phyloP scores from a whole-genome alignment of 2,329 filamentous ascomycete genomes.

The Aspergillus vadensis region DNA sequence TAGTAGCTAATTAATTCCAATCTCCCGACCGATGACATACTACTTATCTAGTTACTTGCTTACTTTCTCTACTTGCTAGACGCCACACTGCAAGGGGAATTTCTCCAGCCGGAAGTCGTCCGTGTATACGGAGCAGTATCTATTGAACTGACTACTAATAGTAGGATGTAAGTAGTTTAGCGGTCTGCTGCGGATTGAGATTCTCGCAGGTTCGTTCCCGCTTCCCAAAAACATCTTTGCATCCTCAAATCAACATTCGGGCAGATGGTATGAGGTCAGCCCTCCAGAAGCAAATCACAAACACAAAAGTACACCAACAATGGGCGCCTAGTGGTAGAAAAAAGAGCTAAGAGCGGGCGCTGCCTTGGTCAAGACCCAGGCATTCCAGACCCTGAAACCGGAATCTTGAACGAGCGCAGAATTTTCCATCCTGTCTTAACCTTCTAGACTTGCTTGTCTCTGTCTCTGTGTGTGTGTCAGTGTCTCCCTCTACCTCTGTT shows the following conservation, averaged over 20 bases:
- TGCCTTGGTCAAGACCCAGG: slow-evolving; percentile 9
- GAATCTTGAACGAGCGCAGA: slow-evolving; percentile 1
- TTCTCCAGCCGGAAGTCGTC: not conserved
- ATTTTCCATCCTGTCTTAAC: not conserved
- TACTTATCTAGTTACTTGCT: too few relatives aligned
- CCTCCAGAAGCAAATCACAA: too few relatives aligned
- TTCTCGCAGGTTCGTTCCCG: too few relatives aligned
- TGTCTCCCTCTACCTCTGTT: not conserved
- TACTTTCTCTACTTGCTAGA: not conserved
- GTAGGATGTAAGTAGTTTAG: too few relatives aligned
- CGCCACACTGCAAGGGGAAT: slow-evolving; percentile 7
- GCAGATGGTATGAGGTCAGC: too few relatives aligned
- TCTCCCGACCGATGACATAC: not conserved
- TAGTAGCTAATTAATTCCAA: not conserved
- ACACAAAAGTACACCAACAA: not conserved
- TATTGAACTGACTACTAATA: too few relatives aligned
- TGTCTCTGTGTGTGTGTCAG: not conserved
- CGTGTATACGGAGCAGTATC: not conserved
- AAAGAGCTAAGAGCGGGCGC: not conserved
- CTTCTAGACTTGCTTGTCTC: not conserved
- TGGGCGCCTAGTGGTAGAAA: not conserved
- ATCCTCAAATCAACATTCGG: too few relatives aligned
- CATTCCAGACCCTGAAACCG: slow-evolving; percentile 5
- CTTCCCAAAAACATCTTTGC: too few relatives aligned
- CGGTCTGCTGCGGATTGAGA: too few relatives aligned